Evolutionary conservation across 495 filamentous ascomycete species (phyloP), one percentile per base, ranked within the genome.

Genomic region (Penicillium steckii): DNA sequence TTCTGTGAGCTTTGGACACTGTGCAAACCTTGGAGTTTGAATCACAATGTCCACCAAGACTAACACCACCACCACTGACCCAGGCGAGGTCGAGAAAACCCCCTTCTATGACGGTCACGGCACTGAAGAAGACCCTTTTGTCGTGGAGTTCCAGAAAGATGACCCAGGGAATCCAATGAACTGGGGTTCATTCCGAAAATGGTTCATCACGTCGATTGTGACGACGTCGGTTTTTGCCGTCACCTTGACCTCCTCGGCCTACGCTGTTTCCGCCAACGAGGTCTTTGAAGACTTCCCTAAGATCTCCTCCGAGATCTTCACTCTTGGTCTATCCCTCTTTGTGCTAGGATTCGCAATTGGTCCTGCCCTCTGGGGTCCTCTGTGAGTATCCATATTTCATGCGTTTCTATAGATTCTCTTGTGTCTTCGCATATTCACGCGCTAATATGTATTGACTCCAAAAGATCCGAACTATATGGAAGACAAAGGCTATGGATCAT

Each of bases 121-220:
- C 40, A 89, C 85, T 3, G 62, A 75, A 24, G 78, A 83, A 4
- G 79, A 85, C 29, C 87, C 86, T 2, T 90, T 80, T 53, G 57
- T 87, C n/a, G 84, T 89, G 52, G 79, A 83, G 25, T 90, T 81
- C 59, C 73, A 86, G 0, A 76, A 78, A 9, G 60, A 81, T 24
- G 87, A 90, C 62, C 68, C 74, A 1, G 70, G 76, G 46, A 83
- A 89, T 63, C 82, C 85, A 1, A 80, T 85, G 75, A 69, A 67
- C 15, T 88, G 50, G 47, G n/a, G 48, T 10, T 27, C 24, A 0
- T 19, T 29, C 7, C 24, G 53, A 21, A 62, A 64, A 35, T 65
- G 59, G 60, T 38, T 53, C 10, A 55, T 65, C 38, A 50, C 59
- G 5, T 23, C 29, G 3, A 38, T 68, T 18, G 59, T 46, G 17